Conservation (phyloP, 371 early-diverging fungal genomes). For the Haplosporangium sp. region DNA sequence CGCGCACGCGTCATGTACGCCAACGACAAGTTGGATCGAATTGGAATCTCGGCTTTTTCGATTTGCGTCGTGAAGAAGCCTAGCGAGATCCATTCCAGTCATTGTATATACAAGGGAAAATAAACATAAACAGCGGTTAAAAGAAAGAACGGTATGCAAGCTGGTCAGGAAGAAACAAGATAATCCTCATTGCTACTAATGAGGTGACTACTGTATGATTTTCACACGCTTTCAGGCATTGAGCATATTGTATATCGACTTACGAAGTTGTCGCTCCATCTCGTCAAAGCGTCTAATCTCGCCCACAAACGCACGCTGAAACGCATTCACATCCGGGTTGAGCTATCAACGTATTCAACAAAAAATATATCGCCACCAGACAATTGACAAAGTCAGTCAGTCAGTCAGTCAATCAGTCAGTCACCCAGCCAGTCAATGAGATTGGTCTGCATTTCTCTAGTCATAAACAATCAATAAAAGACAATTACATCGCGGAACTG, state of each 20-base stretch:
- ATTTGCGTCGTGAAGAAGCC: conserved; percentile 89
- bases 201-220: not conserved
- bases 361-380: not conserved
- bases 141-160: not conserved
- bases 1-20: conserved; percentile 75
- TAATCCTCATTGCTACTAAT: not conserved
- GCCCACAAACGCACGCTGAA: conserved; percentile 95
- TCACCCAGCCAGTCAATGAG: no score
- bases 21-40: conserved; percentile 67
- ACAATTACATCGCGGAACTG: conserved; percentile 92
- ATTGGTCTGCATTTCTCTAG: no score
- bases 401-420: no score
- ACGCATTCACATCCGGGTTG: conserved; percentile 94
- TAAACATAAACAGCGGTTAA: no score
- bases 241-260: conserved; percentile 27
- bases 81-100: not conserved
- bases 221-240: not conserved
- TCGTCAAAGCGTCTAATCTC: conserved; percentile 94
- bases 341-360: conserved; percentile 62
- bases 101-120: no score
- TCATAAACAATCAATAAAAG: no score
- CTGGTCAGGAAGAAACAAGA: no score
- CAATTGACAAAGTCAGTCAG: no score
- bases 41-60: conserved; percentile 82
- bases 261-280: conserved; percentile 93